Percentiles rank a stretch among this genome's conserved stretches.
These are phyloP conservation scores for Talinum fruticosum DNA, from an alignment of 148 eudicot genomes.

Conservation along the genomic window DNA sequence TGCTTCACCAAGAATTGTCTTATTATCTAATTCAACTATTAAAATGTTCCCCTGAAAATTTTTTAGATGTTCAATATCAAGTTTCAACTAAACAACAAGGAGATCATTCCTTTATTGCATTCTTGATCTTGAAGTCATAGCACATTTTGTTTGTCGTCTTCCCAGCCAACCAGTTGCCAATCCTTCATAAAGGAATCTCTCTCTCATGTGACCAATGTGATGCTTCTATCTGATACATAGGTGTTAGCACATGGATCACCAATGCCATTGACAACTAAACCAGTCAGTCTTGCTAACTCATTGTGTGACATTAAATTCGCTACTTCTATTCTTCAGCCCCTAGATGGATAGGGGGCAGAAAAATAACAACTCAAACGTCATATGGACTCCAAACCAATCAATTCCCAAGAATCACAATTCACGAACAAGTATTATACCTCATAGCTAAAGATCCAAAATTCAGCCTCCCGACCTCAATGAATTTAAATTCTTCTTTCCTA, in stretches of 20 bases:
- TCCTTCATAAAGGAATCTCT: constrained; percentile 30
- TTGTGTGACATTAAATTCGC: constrained; percentile 16
- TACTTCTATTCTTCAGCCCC: constrained; percentile 16
- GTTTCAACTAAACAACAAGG: constrained; percentile 39
- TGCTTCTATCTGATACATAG: constrained; percentile 25
- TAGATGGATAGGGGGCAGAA: constrained; percentile 9
- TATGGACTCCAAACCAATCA: not conserved
- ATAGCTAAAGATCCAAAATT: no score
- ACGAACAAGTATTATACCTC: no score
- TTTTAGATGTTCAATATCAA: constrained; percentile 15
- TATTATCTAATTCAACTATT: constrained; percentile 20
- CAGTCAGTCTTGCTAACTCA: constrained; percentile 14
- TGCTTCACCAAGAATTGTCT: constrained; percentile 22
- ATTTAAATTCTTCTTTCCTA: not conserved
- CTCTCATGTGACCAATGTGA: constrained; percentile 34
- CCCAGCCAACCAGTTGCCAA: constrained; percentile 22
- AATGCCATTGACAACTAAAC: constrained; percentile 21
- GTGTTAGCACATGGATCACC: constrained; percentile 29
- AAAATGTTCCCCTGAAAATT: constrained; percentile 12
- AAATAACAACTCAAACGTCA: not conserved
- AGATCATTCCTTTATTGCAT: constrained; percentile 32
- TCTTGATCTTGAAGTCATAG: constrained; percentile 32
- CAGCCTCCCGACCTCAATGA: not conserved
- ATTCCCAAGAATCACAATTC: not conserved
- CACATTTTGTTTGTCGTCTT: constrained; percentile 37